Evolutionary conservation across 331 rosid genomes (phyloP).

Genomic region (Malus hybrid): DNA sequence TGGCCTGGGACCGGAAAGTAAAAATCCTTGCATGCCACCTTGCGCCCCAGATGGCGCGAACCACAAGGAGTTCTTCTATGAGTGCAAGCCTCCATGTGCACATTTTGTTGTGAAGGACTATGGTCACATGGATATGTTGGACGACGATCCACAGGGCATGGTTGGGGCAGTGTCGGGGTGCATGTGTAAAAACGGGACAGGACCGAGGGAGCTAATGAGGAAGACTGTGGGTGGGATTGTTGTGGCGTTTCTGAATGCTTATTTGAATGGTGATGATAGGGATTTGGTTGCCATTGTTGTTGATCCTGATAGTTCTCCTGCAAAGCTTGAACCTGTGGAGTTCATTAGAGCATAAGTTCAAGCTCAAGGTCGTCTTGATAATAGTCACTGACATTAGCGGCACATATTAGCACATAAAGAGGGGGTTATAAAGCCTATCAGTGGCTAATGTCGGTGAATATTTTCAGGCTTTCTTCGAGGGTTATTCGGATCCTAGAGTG

Average conservation of each 20-base stretch:
- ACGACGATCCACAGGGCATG: constrained; percentile 21
- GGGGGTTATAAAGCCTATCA: no score
- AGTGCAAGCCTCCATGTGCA: constrained; percentile 46
- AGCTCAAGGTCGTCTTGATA: neutral
- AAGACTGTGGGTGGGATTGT: constrained; percentile 43
- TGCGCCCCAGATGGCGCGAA: constrained; percentile 53
- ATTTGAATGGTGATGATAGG: constrained; percentile 1
- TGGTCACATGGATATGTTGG: constrained; percentile 63
- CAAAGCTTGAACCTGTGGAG: constrained; percentile 21
- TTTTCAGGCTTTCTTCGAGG: no score
- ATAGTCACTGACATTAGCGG: no score
- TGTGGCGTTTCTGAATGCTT: constrained; percentile 47
- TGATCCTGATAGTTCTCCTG: constrained; percentile 37
- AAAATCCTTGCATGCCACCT: neutral
- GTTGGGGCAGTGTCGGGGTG: constrained; percentile 5
- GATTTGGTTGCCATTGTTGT: constrained; percentile 30
- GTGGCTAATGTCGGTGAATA: no score
- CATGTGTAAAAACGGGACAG: constrained; percentile 37
- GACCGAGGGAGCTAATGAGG: constrained; percentile 40
- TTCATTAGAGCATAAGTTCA: neutral
- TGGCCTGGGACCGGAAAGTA: constrained; percentile 31
- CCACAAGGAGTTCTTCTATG: constrained; percentile 38
- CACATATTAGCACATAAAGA: no score
- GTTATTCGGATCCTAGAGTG: no score
- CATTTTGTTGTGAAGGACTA: constrained; percentile 45